These are phyloP conservation scores for Tagetes patula DNA, from an alignment of 129 eudicot species.

Conservation along the genomic window DNA sequence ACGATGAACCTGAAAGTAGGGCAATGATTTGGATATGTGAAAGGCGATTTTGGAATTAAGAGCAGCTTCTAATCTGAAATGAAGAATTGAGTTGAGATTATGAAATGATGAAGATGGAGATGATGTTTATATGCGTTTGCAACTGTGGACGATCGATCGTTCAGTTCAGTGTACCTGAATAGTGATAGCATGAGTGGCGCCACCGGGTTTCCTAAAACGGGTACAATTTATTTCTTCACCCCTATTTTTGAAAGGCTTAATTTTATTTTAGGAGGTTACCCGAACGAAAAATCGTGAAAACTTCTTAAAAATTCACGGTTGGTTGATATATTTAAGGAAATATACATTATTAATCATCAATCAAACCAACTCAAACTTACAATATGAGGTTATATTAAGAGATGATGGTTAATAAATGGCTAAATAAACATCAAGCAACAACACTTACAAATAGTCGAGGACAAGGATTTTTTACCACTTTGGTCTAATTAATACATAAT, in stretches of 20 bases:
- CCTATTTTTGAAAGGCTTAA: no score
- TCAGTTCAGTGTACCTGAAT: conserved; percentile 32
- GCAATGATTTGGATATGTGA: conserved; percentile 34
- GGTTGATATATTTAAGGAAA: no score
- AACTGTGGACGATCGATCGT: not conserved
- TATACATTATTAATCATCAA: no score
- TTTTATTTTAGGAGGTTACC: not conserved
- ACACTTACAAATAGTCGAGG: no score
- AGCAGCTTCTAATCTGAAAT: conserved; percentile 47
- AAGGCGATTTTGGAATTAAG: conserved; percentile 31
- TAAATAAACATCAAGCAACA: no score
- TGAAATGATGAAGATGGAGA: conserved; percentile 6
- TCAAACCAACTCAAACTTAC: no score
- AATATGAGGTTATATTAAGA: no score
- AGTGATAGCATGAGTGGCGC: conserved; percentile 30
- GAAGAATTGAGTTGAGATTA: not conserved
- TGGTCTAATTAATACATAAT: no score
- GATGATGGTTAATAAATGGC: no score
- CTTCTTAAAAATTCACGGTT: no score
- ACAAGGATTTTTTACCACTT: no score
- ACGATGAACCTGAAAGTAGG: conserved; percentile 41
- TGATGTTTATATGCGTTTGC: not conserved
- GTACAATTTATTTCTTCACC: not conserved
- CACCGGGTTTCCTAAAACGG: not conserved
- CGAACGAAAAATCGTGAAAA: no score